Percentiles rank a stretch among this genome's conserved stretches.
These are phyloP conservation scores for Hyaloscypha variabilis DNA, from an alignment of 495 filamentous ascomycete species.

Conservation along the genomic window DNA sequence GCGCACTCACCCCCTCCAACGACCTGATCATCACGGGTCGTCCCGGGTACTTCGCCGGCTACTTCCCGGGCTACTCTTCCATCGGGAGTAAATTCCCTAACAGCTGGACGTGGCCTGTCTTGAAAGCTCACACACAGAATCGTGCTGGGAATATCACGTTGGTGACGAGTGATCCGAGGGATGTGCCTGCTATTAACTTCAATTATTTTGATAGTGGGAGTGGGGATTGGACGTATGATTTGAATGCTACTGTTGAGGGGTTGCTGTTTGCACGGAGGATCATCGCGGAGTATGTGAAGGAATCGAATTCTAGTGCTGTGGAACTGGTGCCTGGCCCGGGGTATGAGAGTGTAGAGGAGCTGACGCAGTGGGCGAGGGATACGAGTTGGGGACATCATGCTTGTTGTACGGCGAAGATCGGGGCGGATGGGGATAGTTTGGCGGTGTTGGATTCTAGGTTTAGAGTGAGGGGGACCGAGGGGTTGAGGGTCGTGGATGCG, in stretches of 20 bases:
- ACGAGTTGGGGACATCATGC: conserved; percentile 64
- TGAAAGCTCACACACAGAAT: conserved; percentile 57
- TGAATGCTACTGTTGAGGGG: conserved; percentile 50
- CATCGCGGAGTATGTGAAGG: conserved; percentile 32
- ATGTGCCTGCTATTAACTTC: conserved; percentile 57
- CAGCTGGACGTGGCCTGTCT: conserved; percentile 18
- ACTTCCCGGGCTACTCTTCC: conserved; percentile 44
- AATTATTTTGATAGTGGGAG: conserved; percentile 43
- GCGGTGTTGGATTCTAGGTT: conserved; percentile 63
- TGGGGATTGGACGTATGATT: conserved; percentile 34
- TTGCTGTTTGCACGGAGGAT: conserved; percentile 47
- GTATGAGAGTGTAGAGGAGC: conserved; percentile 39
- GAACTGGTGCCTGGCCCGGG: conserved; percentile 52
- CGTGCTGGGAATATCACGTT: conserved; percentile 52
- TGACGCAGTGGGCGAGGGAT: conserved; percentile 51
- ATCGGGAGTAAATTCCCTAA: neutral
- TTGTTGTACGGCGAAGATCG: conserved; percentile 58
- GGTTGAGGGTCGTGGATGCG: conserved; percentile 65
- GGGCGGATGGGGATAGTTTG: conserved; percentile 52
- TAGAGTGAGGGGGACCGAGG: conserved; percentile 54
- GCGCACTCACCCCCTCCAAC: conserved; percentile 37
- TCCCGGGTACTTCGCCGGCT: conserved; percentile 55
- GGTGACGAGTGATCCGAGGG: conserved; percentile 51
- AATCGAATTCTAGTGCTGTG: conserved; percentile 38
- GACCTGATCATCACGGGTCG: conserved; percentile 58